Percentiles rank a stretch among this genome's conserved stretches.
phyloP scores from a whole-genome alignment of 495 filamentous ascomycete genomes.

The Talaromyces wortmannii region DNA sequence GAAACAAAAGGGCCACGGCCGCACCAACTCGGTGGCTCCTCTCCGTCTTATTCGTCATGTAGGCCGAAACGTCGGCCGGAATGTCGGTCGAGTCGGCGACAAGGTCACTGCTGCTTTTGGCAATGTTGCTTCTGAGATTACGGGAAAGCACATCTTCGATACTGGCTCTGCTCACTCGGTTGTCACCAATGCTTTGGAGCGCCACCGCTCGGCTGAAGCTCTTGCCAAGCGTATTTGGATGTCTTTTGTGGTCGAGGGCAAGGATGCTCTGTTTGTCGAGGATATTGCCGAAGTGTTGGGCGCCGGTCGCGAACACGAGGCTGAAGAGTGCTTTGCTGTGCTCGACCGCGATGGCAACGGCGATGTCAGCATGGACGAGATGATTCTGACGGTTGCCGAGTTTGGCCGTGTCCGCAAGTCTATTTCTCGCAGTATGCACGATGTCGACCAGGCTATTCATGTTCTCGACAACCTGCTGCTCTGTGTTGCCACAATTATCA shows the following conservation, averaged over 20 bases:
- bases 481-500: constrained; percentile 70
- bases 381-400: constrained; percentile 80
- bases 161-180: constrained; percentile 81
- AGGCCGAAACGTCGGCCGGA: constrained; percentile 45
- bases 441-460: constrained; percentile 89
- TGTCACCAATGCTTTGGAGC: constrained; percentile 82
- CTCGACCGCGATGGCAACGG: constrained; percentile 88
- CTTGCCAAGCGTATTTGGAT: constrained; percentile 92
- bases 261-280: constrained; percentile 67
- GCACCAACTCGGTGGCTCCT: constrained; percentile 60
- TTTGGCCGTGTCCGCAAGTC: constrained; percentile 77
- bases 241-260: constrained; percentile 91
- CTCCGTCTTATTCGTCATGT: constrained; percentile 64
- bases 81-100: constrained; percentile 78
- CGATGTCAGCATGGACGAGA: constrained; percentile 90
- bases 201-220: constrained; percentile 73
- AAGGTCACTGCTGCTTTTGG: constrained; percentile 89
- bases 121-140: constrained; percentile 90
- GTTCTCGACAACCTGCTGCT: constrained; percentile 82
- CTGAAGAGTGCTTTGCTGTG: constrained; percentile 71
- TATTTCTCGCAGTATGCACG: constrained; percentile 87
- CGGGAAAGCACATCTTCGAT: constrained; percentile 91
- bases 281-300: constrained; percentile 89
- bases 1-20: constrained; percentile 32
- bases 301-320: constrained; percentile 57